Conservation (phyloP, 306 rosid species). For the Hippophae rhamnoides region DNA sequence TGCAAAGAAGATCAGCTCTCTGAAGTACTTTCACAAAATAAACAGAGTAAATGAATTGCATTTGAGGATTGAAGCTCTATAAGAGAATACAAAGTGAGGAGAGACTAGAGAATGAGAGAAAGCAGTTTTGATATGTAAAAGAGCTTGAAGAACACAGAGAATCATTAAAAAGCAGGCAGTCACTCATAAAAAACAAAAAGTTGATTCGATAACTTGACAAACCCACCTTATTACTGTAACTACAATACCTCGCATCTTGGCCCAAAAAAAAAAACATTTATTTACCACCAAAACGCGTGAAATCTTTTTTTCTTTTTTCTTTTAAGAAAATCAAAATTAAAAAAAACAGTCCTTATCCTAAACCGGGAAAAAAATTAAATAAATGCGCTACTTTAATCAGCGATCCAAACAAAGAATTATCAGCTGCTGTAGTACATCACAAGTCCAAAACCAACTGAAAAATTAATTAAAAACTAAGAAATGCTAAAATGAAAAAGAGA, state of each 20-base stretch:
- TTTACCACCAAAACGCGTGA: neutral
- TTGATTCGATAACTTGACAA: slow-evolving; percentile 10
- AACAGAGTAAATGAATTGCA: neutral
- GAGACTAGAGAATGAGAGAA: slow-evolving; percentile 1
- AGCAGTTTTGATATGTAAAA: slow-evolving; percentile 12
- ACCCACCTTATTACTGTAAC: neutral
- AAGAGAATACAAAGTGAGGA: neutral
- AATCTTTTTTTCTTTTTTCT: neutral
- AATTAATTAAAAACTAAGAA: slow-evolving; percentile 8
- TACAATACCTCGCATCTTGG: neutral
- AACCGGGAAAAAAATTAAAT: slow-evolving; percentile 4
- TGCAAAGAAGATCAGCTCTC: slow-evolving; percentile 8
- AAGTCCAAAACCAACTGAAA: slow-evolving; percentile 14
- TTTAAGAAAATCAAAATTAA: neutral
- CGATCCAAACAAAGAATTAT: slow-evolving; percentile 52
- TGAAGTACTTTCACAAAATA: slow-evolving; percentile 8
- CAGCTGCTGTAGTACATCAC: slow-evolving; percentile 7
- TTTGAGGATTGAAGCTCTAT: neutral
- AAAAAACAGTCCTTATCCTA: slow-evolving; percentile 8
- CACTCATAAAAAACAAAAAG: neutral
- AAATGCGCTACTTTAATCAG: slow-evolving; percentile 20
- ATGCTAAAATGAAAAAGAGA: slow-evolving; percentile 8
- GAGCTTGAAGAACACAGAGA: slow-evolving; percentile 16
- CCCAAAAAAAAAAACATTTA: slow-evolving; percentile 1
- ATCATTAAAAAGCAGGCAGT: slow-evolving; percentile 5